A percentile compares a stretch with the other conserved stretches of the same genome.
phyloP scores from a whole-genome alignment of 2,329 filamentous ascomycete species.

The Waltergamsia citrina region DNA sequence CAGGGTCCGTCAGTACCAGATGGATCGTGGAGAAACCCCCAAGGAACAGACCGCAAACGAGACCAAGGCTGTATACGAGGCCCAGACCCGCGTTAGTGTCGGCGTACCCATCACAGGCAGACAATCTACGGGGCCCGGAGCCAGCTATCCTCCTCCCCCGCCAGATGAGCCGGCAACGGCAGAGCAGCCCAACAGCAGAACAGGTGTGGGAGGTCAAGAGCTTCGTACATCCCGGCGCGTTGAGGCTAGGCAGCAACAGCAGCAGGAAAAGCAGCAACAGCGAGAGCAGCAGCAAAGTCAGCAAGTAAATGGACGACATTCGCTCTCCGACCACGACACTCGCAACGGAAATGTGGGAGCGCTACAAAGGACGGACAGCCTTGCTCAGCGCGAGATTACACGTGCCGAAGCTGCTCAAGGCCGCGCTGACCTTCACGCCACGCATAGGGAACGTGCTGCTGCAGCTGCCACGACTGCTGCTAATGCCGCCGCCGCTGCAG shows the following conservation, averaged over 20 bases:
- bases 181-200: background rate
- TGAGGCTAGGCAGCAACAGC: constrained; percentile 14
- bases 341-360: constrained; percentile 7
- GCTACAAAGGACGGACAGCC: constrained; percentile 35
- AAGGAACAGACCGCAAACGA: constrained; percentile 41
- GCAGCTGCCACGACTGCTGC: constrained; percentile 19
- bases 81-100: constrained; percentile 27
- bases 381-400: constrained; percentile 42
- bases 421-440: constrained; percentile 38
- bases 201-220: constrained; percentile 27
- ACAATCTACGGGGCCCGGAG: background rate
- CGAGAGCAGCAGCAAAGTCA: background rate
- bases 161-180: constrained; percentile 11
- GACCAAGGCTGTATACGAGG: constrained; percentile 38
- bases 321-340: background rate
- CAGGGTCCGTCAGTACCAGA: constrained; percentile 48
- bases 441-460: constrained; percentile 27
- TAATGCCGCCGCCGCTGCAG: constrained; percentile 11
- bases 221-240: constrained; percentile 32
- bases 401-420: constrained; percentile 40
- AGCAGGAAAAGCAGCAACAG: constrained; percentile 1
- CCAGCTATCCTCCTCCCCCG: constrained; percentile 3
- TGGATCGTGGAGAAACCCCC: constrained; percentile 41
- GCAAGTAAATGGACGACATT: background rate
- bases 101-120: constrained; percentile 5